Conservation (phyloP, 2,329 filamentous ascomycete genomes). For the Sclerotinia trifoliorum region DNA sequence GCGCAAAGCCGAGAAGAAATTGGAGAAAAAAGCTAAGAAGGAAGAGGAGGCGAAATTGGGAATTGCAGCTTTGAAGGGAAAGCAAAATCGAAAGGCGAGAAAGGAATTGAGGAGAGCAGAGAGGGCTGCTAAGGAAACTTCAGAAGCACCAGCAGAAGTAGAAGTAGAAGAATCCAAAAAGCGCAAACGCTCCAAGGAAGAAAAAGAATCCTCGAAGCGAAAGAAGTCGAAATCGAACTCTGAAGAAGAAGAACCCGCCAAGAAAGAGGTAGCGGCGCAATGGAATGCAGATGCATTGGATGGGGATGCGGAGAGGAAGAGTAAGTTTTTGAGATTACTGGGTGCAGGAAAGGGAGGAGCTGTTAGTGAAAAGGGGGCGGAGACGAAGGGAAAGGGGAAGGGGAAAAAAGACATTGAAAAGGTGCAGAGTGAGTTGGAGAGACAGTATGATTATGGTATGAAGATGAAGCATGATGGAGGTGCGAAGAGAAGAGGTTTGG, state of each 20-base stretch:
- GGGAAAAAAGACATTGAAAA: slow-evolving; percentile 31
- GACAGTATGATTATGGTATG: slow-evolving; percentile 42
- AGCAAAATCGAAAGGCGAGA: slow-evolving; percentile 18
- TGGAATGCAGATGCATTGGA: slow-evolving; percentile 26
- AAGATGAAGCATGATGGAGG: slow-evolving; percentile 42
- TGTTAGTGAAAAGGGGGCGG: slow-evolving; percentile 17
- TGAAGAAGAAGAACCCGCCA: slow-evolving; percentile 10
- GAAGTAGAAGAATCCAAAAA: slow-evolving; percentile 22
- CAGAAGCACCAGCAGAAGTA: background rate
- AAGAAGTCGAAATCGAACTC: slow-evolving; percentile 21
- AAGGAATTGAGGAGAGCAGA: slow-evolving; percentile 24
- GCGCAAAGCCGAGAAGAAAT: slow-evolving; percentile 18
- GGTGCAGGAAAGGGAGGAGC: slow-evolving; percentile 35
- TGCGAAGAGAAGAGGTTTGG: slow-evolving; percentile 41
- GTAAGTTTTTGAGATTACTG: slow-evolving; percentile 41
- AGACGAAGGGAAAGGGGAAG: slow-evolving; percentile 22
- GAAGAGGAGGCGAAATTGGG: slow-evolving; percentile 14
- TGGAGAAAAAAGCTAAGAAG: slow-evolving; percentile 19
- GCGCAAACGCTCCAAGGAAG: slow-evolving; percentile 24
- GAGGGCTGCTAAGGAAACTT: background rate
- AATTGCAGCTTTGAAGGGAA: slow-evolving; percentile 17
- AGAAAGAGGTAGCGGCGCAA: slow-evolving; percentile 20
- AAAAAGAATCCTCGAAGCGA: slow-evolving; percentile 22
- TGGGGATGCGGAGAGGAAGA: slow-evolving; percentile 38
- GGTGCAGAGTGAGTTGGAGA: slow-evolving; percentile 41